phyloP scores from a whole-genome alignment of 1,139 yeast species.

The Geotrichum reessii region DNA sequence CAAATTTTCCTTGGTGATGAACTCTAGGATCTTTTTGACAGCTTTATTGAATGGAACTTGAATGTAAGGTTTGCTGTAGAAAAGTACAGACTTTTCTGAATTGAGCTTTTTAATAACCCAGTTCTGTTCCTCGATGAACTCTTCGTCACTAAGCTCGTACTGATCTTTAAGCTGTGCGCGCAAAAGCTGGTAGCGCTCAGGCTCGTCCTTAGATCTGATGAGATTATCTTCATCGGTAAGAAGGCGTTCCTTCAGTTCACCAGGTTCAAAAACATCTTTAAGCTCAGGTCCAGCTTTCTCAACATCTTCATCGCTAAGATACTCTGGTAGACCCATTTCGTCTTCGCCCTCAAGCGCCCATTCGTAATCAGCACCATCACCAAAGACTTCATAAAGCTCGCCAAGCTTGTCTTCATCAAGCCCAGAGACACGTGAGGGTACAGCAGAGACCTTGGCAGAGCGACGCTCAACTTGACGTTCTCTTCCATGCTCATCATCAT shows the following conservation, averaged over 20 bases:
- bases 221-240: conserved; percentile 88
- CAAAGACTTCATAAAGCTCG: conserved; percentile 90
- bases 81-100: conserved; percentile 24
- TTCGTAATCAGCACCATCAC: conserved; percentile 94
- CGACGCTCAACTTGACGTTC: conserved; percentile 29
- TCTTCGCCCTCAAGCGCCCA: conserved; percentile 80
- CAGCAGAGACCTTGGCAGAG: conserved; percentile 34
- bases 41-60: conserved; percentile 62
- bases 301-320: conserved; percentile 39
- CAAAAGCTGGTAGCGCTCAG: conserved; percentile 83
- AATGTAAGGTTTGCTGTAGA: conserved; percentile 38
- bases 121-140: conserved; percentile 61
- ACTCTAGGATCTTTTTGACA: conserved; percentile 70
- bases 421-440: conserved; percentile 44
- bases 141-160: conserved; percentile 58
- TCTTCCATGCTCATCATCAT: conserved; percentile 63
- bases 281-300: conserved; percentile 52
- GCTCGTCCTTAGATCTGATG: conserved; percentile 80
- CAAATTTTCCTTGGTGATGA: conserved; percentile 67
- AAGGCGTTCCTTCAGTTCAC: conserved; percentile 84
- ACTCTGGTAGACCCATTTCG: conserved; percentile 45
- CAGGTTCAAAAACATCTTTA: conserved; percentile 89
- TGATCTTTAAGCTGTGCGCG: conserved; percentile 55
- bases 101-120: conserved; percentile 59
- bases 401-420: conserved; percentile 90